phyloP scores from a whole-genome alignment of 2,329 filamentous ascomycete species.

The Colletotrichum chlorophyti region DNA sequence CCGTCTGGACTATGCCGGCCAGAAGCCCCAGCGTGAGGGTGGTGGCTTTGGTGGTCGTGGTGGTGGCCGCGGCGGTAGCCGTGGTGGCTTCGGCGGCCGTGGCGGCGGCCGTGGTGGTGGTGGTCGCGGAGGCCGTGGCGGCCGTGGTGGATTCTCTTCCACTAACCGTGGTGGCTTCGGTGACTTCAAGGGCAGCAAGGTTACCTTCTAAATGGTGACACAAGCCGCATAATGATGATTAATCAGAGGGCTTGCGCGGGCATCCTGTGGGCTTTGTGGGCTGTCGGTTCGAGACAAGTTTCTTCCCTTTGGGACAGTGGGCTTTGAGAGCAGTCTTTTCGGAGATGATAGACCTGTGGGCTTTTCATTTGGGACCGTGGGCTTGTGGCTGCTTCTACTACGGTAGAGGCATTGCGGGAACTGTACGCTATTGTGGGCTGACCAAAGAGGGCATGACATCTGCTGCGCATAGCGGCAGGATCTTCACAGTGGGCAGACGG shows the following conservation, averaged over 20 bases:
- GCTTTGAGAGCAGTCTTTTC: conserved; percentile 59
- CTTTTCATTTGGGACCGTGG: conserved; percentile 46
- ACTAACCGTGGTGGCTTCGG: conserved; percentile 48
- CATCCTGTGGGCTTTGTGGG: conserved; percentile 61
- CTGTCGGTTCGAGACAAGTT: conserved; percentile 59
- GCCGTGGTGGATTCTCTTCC: conserved; percentile 58
- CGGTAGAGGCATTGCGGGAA: conserved; percentile 17
- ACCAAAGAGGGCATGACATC: conserved; percentile 41
- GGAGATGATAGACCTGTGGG: conserved; percentile 63
- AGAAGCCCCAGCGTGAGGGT: conserved; percentile 65
- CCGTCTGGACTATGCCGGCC: conserved; percentile 82
- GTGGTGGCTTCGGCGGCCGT: conserved; percentile 59
- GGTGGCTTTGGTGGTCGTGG: conserved; percentile 44
- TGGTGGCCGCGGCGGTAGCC: conserved; percentile 54
- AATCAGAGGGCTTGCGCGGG: conserved; percentile 52
- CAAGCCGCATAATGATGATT: conserved; percentile 43
- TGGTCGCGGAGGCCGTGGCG: conserved; percentile 58
- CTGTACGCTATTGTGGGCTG: conserved; percentile 30
- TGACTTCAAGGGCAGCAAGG: conserved; percentile 75
- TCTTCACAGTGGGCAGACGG: conserved; percentile 33
- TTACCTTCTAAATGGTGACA: conserved; percentile 62
- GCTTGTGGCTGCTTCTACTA: conserved; percentile 36
- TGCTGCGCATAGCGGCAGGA: conserved; percentile 30
- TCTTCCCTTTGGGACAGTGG: conserved; percentile 49
- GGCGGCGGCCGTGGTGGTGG: conserved; percentile 56